phyloP scores from a whole-genome alignment of 768 basidiomycete genomes.

The Tricholoma terreum region DNA sequence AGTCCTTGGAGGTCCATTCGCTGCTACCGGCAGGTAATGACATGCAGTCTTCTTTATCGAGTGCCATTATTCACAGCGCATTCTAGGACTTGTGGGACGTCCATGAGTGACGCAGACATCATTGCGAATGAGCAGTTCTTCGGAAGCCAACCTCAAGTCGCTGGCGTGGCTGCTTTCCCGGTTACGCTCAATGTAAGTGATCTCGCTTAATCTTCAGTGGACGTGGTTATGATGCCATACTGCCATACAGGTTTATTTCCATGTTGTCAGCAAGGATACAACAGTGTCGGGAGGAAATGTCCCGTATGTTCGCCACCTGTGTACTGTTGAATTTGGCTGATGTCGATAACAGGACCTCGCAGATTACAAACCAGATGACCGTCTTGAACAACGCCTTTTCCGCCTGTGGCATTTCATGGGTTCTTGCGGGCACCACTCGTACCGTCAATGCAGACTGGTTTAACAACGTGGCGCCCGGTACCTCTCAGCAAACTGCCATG shows the following conservation, averaged over 20 bases:
- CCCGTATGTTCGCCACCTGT: slow-evolving; percentile 28
- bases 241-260: slow-evolving; percentile 35
- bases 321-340: slow-evolving; percentile 1
- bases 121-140: slow-evolving; percentile 40
- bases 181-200: slow-evolving; percentile 17
- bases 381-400: slow-evolving; percentile 43
- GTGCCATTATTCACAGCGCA: background rate
- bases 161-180: background rate
- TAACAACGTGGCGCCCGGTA: slow-evolving; percentile 35
- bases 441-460: slow-evolving; percentile 49
- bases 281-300: slow-evolving; percentile 38
- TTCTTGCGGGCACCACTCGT: slow-evolving; percentile 39
- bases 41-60: background rate
- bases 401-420: slow-evolving; percentile 34
- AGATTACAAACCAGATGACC: slow-evolving; percentile 34
- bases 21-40: slow-evolving; percentile 15
- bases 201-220: background rate
- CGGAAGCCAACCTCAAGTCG: slow-evolving; percentile 21
- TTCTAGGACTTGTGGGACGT: slow-evolving; percentile 38
- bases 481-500: slow-evolving; percentile 42
- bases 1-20: slow-evolving; percentile 28
- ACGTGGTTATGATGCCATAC: slow-evolving; percentile 8
- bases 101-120: slow-evolving; percentile 33
- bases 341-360: slow-evolving; percentile 29
- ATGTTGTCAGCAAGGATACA: slow-evolving; percentile 31